Evolutionary conservation across 2,329 filamentous ascomycete species (phyloP), one percentile per base, ranked within the genome.

Genomic region (Penicillium brasilianum): DNA sequence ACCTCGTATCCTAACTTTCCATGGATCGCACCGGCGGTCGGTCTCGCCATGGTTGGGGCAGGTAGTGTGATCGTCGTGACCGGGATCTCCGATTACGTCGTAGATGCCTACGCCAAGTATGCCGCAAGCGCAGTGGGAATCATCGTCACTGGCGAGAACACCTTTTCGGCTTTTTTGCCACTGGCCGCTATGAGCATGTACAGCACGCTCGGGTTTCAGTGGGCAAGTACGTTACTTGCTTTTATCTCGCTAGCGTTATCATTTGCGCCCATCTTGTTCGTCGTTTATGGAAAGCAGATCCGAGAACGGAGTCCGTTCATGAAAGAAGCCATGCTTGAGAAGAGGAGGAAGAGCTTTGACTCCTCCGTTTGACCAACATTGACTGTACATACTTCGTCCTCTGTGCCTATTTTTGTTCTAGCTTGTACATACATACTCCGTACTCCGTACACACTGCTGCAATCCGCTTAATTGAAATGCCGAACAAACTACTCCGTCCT

Each of bases 21-120:
- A 10, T 77, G 76, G 76, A 76, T 78, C 22, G 75, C 74, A 1
- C 75, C 75, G 0, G 69, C 70, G 2, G 58, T 72, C 5, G 73
- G 71, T 4, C 61, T 78, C 1, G 76, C 69, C 4, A 73, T 79
- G 61, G 76, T 79, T 4, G 80, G 80, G 0, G 69, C 76, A 7
- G 77, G 74, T 16, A 80, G 80, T 4, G 75, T 77, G 3, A 71
- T 76, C 18, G 82, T 82, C 6, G 76, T 80, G 54, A 74, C 82
- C 20, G 80, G 80, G 13, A 80, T 80, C 5, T 76, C 80, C 0
- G 82, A 84, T 71, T 82, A 82, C 56, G 72, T 81, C n/a, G 77
- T 77, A 4, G 81, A 84, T 65, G 78, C 82, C 0, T 84, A 84
- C 60, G 76, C 78, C 20, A 76, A 79, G 28, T 82, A 81, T 60